These are phyloP conservation scores for Colletotrichum siamense DNA, from an alignment of 2,329 filamentous ascomycete genomes.

Conservation along the genomic window DNA sequence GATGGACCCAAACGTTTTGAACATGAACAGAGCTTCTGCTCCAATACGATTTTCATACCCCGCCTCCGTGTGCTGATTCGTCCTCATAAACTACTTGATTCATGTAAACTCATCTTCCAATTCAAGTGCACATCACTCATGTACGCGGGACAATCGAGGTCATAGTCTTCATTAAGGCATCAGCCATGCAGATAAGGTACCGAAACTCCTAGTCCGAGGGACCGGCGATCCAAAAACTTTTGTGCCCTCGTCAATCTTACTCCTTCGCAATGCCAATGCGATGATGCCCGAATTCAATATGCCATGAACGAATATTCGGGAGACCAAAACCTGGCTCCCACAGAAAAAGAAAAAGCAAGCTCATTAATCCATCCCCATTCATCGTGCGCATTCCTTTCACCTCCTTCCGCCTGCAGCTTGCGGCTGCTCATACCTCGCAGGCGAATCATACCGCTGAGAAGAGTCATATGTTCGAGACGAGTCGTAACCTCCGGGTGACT, in stretches of 20 bases:
- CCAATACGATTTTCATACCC: background rate
- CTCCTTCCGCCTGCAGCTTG: background rate
- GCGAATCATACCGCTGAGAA: slow-evolving; percentile 6
- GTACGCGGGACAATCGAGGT: background rate
- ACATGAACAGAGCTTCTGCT: background rate
- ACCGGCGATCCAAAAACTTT: slow-evolving; percentile 1
- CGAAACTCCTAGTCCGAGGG: background rate
- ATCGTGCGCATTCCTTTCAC: background rate
- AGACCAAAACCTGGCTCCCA: background rate
- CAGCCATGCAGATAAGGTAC: background rate
- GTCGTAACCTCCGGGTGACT: slow-evolving; percentile 7
- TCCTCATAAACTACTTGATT: background rate
- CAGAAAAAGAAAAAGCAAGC: background rate
- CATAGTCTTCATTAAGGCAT: slow-evolving; percentile 18
- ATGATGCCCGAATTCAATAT: background rate
- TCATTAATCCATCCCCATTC: background rate
- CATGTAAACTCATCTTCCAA: background rate
- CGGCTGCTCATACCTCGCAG: background rate
- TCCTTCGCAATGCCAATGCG: slow-evolving; percentile 5
- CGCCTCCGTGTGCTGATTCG: background rate
- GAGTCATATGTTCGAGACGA: slow-evolving; percentile 5
- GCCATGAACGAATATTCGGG: background rate
- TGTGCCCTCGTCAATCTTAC: background rate
- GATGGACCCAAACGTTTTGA: background rate
- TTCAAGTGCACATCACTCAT: background rate